Evolutionary conservation across 306 rosid species (phyloP).

Genomic region (Chamaecrista fasciculata): DNA sequence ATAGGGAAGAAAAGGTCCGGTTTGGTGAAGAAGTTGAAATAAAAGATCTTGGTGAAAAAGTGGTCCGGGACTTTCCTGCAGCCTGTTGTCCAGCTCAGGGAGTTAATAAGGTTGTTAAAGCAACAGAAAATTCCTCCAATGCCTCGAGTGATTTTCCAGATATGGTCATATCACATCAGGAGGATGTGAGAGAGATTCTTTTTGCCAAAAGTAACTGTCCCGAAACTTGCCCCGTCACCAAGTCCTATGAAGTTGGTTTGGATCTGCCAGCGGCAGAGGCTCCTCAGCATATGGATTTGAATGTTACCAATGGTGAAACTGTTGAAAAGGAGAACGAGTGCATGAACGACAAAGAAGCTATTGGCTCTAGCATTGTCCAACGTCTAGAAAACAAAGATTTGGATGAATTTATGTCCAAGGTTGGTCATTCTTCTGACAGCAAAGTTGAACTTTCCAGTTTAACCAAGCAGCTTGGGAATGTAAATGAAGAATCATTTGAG

Average conservation of each 20-base stretch:
- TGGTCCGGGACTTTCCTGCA: constrained; percentile 46
- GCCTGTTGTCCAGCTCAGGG: constrained; percentile 46
- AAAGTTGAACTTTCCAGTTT: constrained; percentile 30
- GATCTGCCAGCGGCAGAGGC: constrained; percentile 36
- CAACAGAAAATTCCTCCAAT: constrained; percentile 31
- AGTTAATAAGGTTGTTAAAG: constrained; percentile 32
- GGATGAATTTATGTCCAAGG: constrained; percentile 36
- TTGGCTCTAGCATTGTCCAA: constrained; percentile 30
- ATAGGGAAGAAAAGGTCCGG: constrained; percentile 13
- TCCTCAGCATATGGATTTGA: constrained; percentile 24
- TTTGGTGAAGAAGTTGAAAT: constrained; percentile 32
- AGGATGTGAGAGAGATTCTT: constrained; percentile 27
- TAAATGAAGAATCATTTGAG: constrained; percentile 31
- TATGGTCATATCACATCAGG: constrained; percentile 27
- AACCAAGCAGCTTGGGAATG: constrained; percentile 34
- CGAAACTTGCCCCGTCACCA: constrained; percentile 21
- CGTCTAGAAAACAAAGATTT: constrained; percentile 27
- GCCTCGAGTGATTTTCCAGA: constrained; percentile 18
- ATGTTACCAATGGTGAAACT: constrained; percentile 20
- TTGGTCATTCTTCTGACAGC: constrained; percentile 31
- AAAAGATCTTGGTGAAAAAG: constrained; percentile 33
- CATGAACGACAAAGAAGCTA: constrained; percentile 27
- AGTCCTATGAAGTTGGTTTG: constrained; percentile 25
- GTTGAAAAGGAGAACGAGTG: constrained; percentile 21
- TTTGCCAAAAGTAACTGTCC: constrained; percentile 27